Base-by-base conservation (phyloP, 2,329 filamentous ascomycete genomes). In the Chaetomium globosum region DNA sequence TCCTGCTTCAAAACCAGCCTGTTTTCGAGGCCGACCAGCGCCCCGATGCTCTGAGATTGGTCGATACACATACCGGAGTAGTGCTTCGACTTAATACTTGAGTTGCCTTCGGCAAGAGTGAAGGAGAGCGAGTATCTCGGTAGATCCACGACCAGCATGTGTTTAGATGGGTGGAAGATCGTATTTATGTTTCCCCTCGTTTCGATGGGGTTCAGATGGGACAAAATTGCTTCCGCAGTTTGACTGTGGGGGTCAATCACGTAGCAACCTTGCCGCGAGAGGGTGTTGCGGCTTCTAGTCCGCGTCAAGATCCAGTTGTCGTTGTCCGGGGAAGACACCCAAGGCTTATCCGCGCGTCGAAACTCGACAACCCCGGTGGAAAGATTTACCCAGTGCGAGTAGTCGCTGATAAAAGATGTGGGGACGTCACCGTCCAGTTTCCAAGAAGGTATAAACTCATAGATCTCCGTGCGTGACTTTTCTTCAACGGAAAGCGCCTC, bases 31-130 rank as follows among this genome's bases (percentile, higher is more conserved):
- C 85, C 85, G 36, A 81, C 69, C 4, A 87, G 73, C 0, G 82
- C 80, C 0, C 77, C 81, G 1, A 85, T 70, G 1, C 72, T 70
- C 67, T 86, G 85, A 12, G 77, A 31, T 0, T 65, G 16, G 67
- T 86, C 82, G 2, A 88, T 69, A 0, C 70, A 67, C 79, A 85
- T 83, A 1, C 80, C 82, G 0, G 78, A 76, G 64, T 82, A 83
- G 63, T 87, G 79, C 6, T 77, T 78, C 0, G 81, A 86, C n/a
- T 70, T 61, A 2, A 87, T 66, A 0, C 52, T 51, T 0, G 68
- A 59, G 0, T 71, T 68, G 0, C 74, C 71, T 1, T 64, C 16
- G 1, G 69, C 67, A 0, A 84, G 61, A 8, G 65, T 71, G 64
- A 88, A 88, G 0, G 77, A 75, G 0, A 87, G 73, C 4, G 79